phyloP scores from a whole-genome alignment of 352 stramenopile species.

The Phytophthora pluvialis region DNA sequence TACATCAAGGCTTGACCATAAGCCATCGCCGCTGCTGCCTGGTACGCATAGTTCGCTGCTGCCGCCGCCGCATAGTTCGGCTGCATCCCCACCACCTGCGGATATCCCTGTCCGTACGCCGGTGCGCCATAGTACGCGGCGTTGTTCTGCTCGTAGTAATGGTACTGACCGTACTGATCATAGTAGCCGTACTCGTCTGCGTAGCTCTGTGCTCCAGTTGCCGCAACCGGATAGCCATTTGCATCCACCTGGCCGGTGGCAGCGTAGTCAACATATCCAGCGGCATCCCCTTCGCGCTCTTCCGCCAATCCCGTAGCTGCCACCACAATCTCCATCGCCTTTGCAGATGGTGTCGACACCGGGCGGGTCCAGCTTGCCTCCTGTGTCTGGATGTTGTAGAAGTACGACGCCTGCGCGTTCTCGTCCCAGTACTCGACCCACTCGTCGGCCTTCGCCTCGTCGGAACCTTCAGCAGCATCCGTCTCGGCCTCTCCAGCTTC shows the following conservation, averaged over 20 bases:
- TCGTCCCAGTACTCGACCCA: slow-evolving; percentile 94
- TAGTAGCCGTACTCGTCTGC: slow-evolving; percentile 85
- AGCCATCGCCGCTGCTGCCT: slow-evolving; percentile 65
- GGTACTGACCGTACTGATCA: slow-evolving; percentile 80
- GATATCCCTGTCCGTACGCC: slow-evolving; percentile 31
- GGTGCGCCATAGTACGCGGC: slow-evolving; percentile 39
- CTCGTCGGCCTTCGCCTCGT: slow-evolving; percentile 48
- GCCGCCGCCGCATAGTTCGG: slow-evolving; percentile 54
- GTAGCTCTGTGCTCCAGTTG: slow-evolving; percentile 40
- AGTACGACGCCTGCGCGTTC: slow-evolving; percentile 88
- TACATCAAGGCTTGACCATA: slow-evolving; percentile 55
- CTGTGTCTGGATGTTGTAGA: slow-evolving; percentile 89
- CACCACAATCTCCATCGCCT: slow-evolving; percentile 46
- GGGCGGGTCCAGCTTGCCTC: slow-evolving; percentile 87
- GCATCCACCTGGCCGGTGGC: slow-evolving; percentile 38
- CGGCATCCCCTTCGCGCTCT: slow-evolving; percentile 14
- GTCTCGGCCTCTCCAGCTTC: slow-evolving; percentile 22
- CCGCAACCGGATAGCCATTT: slow-evolving; percentile 40
- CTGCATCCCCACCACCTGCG: slow-evolving; percentile 45
- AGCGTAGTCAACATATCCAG: slow-evolving; percentile 51
- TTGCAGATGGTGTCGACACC: slow-evolving; percentile 44
- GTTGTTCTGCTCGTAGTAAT: slow-evolving; percentile 77
- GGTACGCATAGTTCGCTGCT: slow-evolving; percentile 61
- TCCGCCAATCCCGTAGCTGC: slow-evolving; percentile 31
- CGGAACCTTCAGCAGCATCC: slow-evolving; percentile 9